Conservation (phyloP, 257 asterid species). For the Ligustrum vulgare region DNA sequence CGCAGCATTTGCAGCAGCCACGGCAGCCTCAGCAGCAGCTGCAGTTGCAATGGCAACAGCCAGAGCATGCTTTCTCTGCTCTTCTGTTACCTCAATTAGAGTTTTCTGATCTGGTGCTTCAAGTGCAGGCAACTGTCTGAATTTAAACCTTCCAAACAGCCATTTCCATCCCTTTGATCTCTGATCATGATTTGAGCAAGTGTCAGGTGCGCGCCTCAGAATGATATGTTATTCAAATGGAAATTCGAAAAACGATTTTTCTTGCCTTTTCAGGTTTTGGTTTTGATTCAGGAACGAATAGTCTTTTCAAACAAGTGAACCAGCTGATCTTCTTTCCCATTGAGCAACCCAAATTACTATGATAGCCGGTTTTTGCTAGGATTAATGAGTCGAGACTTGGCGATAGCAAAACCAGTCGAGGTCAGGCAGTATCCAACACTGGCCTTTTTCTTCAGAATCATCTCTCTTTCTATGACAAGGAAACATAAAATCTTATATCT, state of each 20-base stretch:
- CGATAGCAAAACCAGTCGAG: neutral
- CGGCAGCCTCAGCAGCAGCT: conserved; percentile 89
- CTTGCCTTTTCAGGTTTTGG: conserved; percentile 58
- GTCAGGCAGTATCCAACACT: neutral
- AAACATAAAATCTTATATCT: neutral
- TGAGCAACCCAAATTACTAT: neutral
- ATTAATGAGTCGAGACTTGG: neutral
- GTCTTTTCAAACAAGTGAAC: conserved; percentile 66
- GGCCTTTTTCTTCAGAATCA: conserved; percentile 8
- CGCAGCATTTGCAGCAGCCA: conserved; percentile 90
- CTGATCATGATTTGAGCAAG: conserved; percentile 27
- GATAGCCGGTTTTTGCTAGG: neutral
- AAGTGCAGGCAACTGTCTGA: conserved; percentile 53
- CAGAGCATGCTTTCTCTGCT: conserved; percentile 65
- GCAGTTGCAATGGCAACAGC: conserved; percentile 81
- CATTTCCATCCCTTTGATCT: conserved; percentile 60
- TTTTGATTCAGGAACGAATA: conserved; percentile 58
- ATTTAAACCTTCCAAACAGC: conserved; percentile 48
- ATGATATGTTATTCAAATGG: conserved; percentile 5
- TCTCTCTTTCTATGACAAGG: neutral
- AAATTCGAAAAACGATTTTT: neutral
- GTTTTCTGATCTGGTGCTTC: conserved; percentile 47
- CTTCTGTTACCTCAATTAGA: conserved; percentile 57
- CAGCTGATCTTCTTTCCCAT: conserved; percentile 80
- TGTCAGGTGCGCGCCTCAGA: neutral